Conservation (phyloP, 305 asterid species). For the Petunia hybrid region DNA sequence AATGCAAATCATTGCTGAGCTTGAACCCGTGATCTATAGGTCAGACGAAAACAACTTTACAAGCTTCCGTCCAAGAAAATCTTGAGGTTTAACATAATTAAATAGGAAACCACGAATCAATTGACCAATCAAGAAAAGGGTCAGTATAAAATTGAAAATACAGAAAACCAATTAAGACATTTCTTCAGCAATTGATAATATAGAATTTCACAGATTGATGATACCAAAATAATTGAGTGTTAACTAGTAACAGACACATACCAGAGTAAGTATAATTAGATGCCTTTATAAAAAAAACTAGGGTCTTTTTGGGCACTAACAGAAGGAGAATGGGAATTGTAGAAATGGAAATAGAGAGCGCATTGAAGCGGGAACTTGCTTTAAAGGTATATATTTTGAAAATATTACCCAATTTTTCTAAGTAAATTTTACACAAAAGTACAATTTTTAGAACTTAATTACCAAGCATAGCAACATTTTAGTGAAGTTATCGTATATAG, state of each 20-base stretch:
- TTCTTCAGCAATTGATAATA: background rate
- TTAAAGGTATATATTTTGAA: background rate
- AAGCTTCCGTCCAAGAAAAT: background rate
- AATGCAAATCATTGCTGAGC: too few relatives aligned
- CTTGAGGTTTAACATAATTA: background rate
- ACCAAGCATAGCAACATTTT: too few relatives aligned
- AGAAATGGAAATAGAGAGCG: background rate
- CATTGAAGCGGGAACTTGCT: background rate
- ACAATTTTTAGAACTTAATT: too few relatives aligned
- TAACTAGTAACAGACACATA: background rate
- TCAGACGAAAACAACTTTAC: too few relatives aligned
- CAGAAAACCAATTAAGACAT: background rate
- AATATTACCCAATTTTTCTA: background rate
- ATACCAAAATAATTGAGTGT: background rate
- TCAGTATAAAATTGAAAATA: background rate
- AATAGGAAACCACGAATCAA: background rate
- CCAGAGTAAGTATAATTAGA: background rate
- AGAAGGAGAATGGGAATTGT: background rate
- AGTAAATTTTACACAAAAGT: too few relatives aligned
- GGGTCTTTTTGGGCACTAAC: background rate
- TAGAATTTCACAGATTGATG: background rate
- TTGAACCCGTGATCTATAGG: too few relatives aligned
- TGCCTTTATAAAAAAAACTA: background rate
- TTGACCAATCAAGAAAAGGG: background rate
- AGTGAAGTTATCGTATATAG: too few relatives aligned